A percentile compares a stretch with the other conserved stretches of the same genome.
Conservation (phyloP, 169 alveolate genomes). For the Plasmodium chabaudi region DNA sequence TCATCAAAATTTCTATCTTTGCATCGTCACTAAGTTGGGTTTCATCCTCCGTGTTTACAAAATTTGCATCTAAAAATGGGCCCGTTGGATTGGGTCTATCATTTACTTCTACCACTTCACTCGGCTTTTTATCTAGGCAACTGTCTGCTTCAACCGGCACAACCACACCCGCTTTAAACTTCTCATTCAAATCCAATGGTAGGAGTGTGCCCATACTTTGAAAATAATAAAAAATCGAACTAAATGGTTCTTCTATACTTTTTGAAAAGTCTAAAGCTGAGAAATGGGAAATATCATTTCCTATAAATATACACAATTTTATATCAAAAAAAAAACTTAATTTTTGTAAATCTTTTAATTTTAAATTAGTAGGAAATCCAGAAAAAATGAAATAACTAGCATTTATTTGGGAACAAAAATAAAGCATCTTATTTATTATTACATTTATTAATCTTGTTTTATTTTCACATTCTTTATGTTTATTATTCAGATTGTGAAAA, state of each 20-base stretch:
- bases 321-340: slow-evolving; percentile 54
- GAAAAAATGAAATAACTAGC: slow-evolving; percentile 53
- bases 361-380: slow-evolving; percentile 40
- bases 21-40: slow-evolving; percentile 18
- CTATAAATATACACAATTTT: slow-evolving; percentile 38
- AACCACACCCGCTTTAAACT: not conserved
- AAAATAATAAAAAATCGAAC: slow-evolving; percentile 13
- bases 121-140: not conserved
- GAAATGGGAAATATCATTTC: not conserved
- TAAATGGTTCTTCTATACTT: not conserved
- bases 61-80: not conserved
- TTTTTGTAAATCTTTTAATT: slow-evolving; percentile 45
- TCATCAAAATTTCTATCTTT: slow-evolving; percentile 33
- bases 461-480: not conserved
- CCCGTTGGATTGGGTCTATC: not conserved
- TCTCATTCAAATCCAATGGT: not conserved
- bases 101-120: not conserved
- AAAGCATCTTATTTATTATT: slow-evolving; percentile 43
- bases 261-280: not conserved
- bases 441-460: not conserved
- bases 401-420: slow-evolving; percentile 13
- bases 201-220: slow-evolving; percentile 10
- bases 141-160: not conserved
- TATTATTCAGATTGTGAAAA: not conserved
- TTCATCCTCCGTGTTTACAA: not conserved